Percentiles rank a stretch among this genome's conserved stretches.
Evolutionary conservation across 2,329 filamentous ascomycete genomes (phyloP).

Genomic region (Nigrospora sphaerica): DNA sequence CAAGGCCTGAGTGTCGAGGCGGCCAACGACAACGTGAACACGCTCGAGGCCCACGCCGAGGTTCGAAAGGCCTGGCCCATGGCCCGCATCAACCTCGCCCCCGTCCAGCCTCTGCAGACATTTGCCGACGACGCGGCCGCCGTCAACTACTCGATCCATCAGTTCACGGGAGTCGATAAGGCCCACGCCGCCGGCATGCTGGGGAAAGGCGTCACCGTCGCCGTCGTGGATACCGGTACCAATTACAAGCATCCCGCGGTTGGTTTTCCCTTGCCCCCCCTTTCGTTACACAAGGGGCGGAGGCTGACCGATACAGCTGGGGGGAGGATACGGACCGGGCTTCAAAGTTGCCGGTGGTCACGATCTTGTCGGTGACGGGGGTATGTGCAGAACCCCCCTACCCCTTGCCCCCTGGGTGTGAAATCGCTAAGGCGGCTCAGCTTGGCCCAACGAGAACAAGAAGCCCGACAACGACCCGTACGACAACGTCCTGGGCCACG

Average conservation of each 20-base stretch:
- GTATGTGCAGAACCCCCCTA: neutral
- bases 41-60: constrained; percentile 22
- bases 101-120: neutral
- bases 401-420: neutral
- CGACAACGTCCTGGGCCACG: constrained; percentile 11
- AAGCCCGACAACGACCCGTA: constrained; percentile 8
- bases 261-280: neutral
- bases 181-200: neutral
- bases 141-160: neutral
- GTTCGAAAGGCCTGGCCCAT: constrained; percentile 15
- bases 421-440: neutral
- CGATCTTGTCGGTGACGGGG: constrained; percentile 5
- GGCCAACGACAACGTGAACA: constrained; percentile 15
- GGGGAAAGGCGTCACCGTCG: neutral
- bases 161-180: neutral
- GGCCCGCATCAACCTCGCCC: constrained; percentile 5
- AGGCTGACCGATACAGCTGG: neutral
- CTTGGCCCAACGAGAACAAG: neutral
- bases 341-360: constrained; percentile 2
- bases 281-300: neutral
- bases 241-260: constrained; percentile 1
- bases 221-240: constrained; percentile 1
- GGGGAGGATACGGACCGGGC: neutral
- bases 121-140: constrained; percentile 4
- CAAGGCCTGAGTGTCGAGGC: constrained; percentile 16